Conservation (phyloP, 176 grass and related monocot species). For the Olyra latifolia region DNA sequence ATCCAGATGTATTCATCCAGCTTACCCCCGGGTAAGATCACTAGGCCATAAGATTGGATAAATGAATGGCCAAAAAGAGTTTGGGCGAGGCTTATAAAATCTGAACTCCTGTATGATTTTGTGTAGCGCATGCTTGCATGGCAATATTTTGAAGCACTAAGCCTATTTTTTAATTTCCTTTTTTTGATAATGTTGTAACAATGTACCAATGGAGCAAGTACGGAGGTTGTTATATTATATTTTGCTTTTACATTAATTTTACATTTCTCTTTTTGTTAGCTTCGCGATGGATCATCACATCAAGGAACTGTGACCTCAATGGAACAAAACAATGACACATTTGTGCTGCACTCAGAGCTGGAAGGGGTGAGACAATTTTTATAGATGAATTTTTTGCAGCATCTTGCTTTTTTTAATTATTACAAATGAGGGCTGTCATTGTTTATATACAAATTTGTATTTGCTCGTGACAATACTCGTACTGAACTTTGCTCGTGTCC, state of each 20-base stretch:
- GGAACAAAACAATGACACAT: conserved; percentile 85
- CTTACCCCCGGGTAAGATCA: too few relatives aligned
- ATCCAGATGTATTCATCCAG: too few relatives aligned
- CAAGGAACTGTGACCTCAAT: conserved; percentile 95
- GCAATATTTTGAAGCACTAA: background rate
- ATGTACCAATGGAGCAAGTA: background rate
- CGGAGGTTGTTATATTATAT: background rate
- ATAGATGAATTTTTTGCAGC: conserved; percentile 4
- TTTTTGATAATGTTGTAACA: background rate
- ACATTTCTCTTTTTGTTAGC: conserved; percentile 43
- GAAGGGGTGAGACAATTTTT: conserved; percentile 52
- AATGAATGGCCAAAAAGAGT: too few relatives aligned
- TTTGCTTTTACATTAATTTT: conserved; percentile 10
- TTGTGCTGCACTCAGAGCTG: conserved; percentile 78
- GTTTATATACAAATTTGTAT: conserved; percentile 2
- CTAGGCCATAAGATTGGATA: too few relatives aligned
- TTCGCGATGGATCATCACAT: conserved; percentile 90
- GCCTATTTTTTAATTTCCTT: background rate
- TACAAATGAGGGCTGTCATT: background rate
- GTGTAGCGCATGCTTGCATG: background rate
- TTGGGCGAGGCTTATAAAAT: too few relatives aligned
- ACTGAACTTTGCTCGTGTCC: background rate
- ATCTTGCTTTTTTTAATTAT: conserved; percentile 6
- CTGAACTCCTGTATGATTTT: background rate
- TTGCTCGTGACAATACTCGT: background rate